Percentiles rank a stretch among this genome's conserved stretches.
Evolutionary conservation across 345 rosid genomes (phyloP).

Genomic region (Dipteronia dyeriana): DNA sequence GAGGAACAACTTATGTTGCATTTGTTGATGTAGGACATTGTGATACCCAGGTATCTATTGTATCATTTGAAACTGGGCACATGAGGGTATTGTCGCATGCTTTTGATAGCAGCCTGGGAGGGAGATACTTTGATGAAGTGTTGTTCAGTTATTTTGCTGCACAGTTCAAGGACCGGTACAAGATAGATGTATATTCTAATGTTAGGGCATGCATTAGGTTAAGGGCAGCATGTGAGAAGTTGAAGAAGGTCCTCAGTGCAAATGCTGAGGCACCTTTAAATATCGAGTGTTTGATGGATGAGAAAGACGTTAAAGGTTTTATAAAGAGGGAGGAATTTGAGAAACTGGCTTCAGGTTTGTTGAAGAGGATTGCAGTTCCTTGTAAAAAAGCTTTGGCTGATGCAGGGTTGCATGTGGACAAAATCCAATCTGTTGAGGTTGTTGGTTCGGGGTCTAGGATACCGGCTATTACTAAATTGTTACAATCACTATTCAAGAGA

Average conservation of each 20-base stretch:
- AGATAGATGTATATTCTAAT: constrained; percentile 55
- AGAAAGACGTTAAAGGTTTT: constrained; percentile 60
- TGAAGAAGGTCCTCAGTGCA: constrained; percentile 64
- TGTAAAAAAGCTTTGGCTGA: constrained; percentile 52
- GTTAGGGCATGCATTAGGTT: constrained; percentile 50
- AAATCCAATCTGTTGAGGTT: constrained; percentile 54
- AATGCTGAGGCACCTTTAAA: constrained; percentile 60
- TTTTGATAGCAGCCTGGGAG: constrained; percentile 59
- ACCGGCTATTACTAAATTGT: constrained; percentile 46
- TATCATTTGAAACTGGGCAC: constrained; percentile 49
- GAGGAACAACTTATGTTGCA: constrained; percentile 46
- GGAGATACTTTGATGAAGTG: constrained; percentile 61
- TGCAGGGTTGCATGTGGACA: constrained; percentile 40
- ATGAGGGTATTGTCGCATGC: constrained; percentile 58
- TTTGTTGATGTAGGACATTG: constrained; percentile 65
- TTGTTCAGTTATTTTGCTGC: constrained; percentile 54
- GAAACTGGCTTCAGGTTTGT: constrained; percentile 43
- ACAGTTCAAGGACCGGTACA: constrained; percentile 55
- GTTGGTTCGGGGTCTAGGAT: constrained; percentile 71
- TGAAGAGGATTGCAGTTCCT: constrained; percentile 45
- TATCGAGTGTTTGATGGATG: constrained; percentile 70
- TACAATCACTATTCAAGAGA: constrained; percentile 48
- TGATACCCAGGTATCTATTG: constrained; percentile 59
- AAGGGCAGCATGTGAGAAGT: constrained; percentile 59
- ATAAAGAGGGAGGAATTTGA: constrained; percentile 69